Evolutionary conservation across 148 eudicot species (phyloP), one percentile per base, ranked within the genome.

Genomic region (Diospyros kaki): DNA sequence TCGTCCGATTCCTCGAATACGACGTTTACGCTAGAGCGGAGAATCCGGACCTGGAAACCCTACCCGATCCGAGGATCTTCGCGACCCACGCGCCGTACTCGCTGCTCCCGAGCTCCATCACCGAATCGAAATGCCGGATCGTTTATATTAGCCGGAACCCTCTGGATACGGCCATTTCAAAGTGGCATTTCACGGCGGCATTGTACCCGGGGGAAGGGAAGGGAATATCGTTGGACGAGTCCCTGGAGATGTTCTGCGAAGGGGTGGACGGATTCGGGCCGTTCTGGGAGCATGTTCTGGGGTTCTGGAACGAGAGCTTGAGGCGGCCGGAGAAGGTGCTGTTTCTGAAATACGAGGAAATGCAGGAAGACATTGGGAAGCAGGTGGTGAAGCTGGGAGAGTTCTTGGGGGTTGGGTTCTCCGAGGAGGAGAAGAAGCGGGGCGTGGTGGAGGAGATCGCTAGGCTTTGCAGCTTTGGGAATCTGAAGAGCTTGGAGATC

Each of bases 101-200:
- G 3, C 63, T 87, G 11, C 55, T 90, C 46, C 89, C 90, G 4
- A 76, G 45, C 17, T 75, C 90, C 0, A 74, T 88, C 7, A 68
- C 39, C 72, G 51, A 52, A 1, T 78, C 87, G 0, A 67, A 71
- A 1, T 78, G 86, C 71, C 83, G 79, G 80, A 59, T 90, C 12
- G 86, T 88, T 58, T 90, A 88, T 71, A 48, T 90, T 3, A 82
- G 84, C 66, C 79, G 95, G 73, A 88, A 90, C 84, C 92, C 95
- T 3, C 81, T 78, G 40, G 91, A 90, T 56, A 83, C 87, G 2
- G 83, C 83, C 50, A 86, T 85, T 7, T 90, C 91, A n/a, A 51
- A 78, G 11, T 90, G 88, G 87, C 86, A 86, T 56, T 90, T 74
- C 40, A 6, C 82, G 6, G 18, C 43, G 52, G 4, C 4, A 9